Conservation (phyloP, 305 asterid genomes). For the Fraxinus paxiana region DNA sequence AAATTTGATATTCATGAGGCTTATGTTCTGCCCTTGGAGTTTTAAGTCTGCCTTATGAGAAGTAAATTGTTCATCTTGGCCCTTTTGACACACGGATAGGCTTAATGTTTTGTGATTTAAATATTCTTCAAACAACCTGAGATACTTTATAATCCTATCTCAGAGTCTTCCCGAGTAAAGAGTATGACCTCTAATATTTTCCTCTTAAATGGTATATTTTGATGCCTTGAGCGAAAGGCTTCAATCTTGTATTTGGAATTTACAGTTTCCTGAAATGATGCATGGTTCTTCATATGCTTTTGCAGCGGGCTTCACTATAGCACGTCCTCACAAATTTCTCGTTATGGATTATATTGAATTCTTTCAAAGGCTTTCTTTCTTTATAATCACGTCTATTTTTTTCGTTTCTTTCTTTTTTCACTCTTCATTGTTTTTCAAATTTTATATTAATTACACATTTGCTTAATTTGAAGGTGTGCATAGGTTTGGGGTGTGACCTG, state of each 20-base stretch:
- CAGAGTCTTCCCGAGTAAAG: not conserved
- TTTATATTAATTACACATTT: not conserved
- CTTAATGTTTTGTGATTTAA: not conserved
- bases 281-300: not conserved
- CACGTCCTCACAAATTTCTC: not conserved
- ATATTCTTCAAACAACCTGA: not conserved
- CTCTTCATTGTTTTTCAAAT: not conserved
- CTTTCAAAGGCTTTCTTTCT: not conserved
- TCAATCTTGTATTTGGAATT: not conserved
- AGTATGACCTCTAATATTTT: not conserved
- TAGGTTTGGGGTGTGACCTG: conserved; percentile 16
- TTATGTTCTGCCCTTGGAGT: not conserved
- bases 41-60: not conserved
- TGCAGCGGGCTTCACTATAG: not conserved
- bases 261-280: conserved; percentile 8
- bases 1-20: not conserved
- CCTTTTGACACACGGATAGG: conserved; percentile 10
- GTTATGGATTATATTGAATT: conserved; percentile 5
- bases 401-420: not conserved
- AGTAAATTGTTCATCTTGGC: not conserved
- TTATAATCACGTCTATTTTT: not conserved
- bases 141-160: not conserved
- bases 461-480: conserved; percentile 11
- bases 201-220: not conserved
- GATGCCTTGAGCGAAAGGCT: not conserved